Conservation (phyloP, 2,329 filamentous ascomycete genomes). For the Trichoderma citrinoviride region DNA sequence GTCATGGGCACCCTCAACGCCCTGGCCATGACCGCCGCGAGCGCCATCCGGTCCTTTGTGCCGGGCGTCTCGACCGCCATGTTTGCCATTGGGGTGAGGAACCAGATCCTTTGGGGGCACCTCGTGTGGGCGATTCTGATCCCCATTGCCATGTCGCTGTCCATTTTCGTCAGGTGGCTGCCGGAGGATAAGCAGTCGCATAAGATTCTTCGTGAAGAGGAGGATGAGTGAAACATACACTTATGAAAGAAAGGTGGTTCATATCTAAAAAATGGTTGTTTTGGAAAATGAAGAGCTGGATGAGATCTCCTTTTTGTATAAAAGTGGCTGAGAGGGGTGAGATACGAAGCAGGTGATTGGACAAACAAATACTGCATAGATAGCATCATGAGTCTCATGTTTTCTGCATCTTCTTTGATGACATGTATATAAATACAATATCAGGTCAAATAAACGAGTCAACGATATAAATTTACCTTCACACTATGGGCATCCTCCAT, state of each 20-base stretch:
- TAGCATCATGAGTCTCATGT: background rate
- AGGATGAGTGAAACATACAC: background rate
- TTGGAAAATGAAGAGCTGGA: background rate
- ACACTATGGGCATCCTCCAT: no score
- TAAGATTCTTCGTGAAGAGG: background rate
- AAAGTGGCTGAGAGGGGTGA: background rate
- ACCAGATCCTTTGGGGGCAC: slow-evolving; percentile 62
- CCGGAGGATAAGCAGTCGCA: slow-evolving; percentile 29
- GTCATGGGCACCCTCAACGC: slow-evolving; percentile 71
- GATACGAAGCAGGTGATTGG: background rate
- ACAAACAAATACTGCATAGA: background rate
- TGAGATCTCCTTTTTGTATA: background rate
- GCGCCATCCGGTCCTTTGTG: slow-evolving; percentile 61
- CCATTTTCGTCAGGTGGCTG: slow-evolving; percentile 29
- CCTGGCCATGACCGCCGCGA: slow-evolving; percentile 53
- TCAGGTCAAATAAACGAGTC: background rate
- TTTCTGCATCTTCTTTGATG: background rate
- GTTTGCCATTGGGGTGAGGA: slow-evolving; percentile 64
- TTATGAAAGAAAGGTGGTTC: background rate
- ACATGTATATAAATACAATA: background rate
- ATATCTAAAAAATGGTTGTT: background rate
- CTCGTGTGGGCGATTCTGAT: slow-evolving; percentile 38
- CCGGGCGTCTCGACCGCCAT: slow-evolving; percentile 66
- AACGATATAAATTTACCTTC: background rate
- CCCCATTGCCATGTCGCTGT: slow-evolving; percentile 32